A percentile compares a stretch with the other conserved stretches of the same genome.
Conservation (phyloP, 176 grass and related monocot species). For the Tillandsia fasciculata region DNA sequence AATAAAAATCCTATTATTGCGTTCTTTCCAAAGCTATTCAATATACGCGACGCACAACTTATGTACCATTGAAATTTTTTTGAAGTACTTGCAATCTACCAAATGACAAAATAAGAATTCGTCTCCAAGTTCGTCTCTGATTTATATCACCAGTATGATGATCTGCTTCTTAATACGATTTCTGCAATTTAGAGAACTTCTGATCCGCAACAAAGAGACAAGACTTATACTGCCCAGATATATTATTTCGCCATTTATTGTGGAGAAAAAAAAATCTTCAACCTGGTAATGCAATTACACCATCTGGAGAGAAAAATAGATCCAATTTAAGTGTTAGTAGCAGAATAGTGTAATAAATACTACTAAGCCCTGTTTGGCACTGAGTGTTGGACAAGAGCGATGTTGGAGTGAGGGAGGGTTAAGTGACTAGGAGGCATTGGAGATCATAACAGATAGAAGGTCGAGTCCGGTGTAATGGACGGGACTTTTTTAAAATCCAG, state of each 20-base stretch:
- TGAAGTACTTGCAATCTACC: no score
- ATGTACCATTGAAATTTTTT: no score
- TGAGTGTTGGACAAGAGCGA: not conserved
- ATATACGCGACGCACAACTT: no score
- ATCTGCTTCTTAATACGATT: not conserved
- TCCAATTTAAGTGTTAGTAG: not conserved
- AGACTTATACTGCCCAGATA: not conserved
- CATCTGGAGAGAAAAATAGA: conserved; percentile 1
- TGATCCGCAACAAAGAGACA: not conserved
- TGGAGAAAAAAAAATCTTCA: not conserved
- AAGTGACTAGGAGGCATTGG: no score
- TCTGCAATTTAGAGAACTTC: not conserved
- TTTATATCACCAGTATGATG: not conserved
- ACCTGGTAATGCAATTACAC: not conserved
- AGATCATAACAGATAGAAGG: no score
- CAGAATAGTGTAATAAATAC: not conserved
- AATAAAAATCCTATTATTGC: no score
- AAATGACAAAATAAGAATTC: no score
- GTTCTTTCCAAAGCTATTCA: no score
- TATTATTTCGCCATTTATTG: not conserved
- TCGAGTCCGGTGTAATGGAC: no score
- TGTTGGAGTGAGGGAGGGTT: no score
- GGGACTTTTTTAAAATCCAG: no score
- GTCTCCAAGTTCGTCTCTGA: not conserved
- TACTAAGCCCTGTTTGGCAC: not conserved